Conservation (phyloP, 495 filamentous ascomycete genomes). For the Tuber aestivum region DNA sequence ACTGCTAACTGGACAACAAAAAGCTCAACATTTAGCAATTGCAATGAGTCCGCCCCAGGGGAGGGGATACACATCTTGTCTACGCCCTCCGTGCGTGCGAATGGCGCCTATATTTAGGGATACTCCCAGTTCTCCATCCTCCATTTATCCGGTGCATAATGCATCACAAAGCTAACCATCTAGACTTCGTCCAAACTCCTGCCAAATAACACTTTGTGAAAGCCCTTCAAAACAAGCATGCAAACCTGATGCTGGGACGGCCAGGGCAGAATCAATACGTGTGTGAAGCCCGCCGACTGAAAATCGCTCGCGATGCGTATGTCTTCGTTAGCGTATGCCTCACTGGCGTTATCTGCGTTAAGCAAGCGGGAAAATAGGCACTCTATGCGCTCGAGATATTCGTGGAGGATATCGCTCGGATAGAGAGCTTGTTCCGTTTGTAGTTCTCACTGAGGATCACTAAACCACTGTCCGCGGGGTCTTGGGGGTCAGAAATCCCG, state of each 20-base stretch:
- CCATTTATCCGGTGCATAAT: not conserved
- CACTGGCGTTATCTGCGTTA: slow-evolving; percentile 27
- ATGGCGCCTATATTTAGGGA: slow-evolving; percentile 14
- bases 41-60: not conserved
- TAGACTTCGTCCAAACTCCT: not conserved
- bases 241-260: slow-evolving; percentile 10
- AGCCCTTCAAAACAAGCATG: slow-evolving; percentile 5
- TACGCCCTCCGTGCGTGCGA: slow-evolving; percentile 24
- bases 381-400: slow-evolving; percentile 7
- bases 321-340: slow-evolving; percentile 35
- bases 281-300: slow-evolving; percentile 43
- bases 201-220: slow-evolving; percentile 8
- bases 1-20: not conserved
- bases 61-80: not conserved
- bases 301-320: slow-evolving; percentile 42
- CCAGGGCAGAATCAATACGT: slow-evolving; percentile 43
- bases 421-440: not conserved
- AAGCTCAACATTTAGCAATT: not conserved
- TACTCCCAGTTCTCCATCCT: not conserved
- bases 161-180: slow-evolving; percentile 10
- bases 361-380: slow-evolving; percentile 41
- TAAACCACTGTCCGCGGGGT: slow-evolving; percentile 26
- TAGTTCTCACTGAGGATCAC: slow-evolving; percentile 13
- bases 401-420: not conserved
- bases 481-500: slow-evolving; percentile 11